Evolutionary conservation across 2,329 filamentous ascomycete species (phyloP), one percentile per base, ranked within the genome.

Genomic region (Rhynchosporium secalis): DNA sequence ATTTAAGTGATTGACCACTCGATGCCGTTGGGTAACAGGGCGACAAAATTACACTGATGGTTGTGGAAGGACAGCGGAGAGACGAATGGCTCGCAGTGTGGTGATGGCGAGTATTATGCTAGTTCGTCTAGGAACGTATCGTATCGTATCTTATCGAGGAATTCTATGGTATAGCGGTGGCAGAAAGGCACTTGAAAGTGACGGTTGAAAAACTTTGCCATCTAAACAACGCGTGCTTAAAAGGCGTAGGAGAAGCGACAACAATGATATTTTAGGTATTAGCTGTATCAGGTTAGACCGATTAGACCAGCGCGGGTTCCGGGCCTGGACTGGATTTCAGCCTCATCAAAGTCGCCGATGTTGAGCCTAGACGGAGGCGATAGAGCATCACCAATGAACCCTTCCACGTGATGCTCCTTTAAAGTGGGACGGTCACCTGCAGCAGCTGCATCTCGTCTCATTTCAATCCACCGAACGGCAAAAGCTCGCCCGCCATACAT

Each of bases 321-420:
- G 20, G 20, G 20, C 20, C 20, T 20, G 20, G 20, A 20, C 20
- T 20, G 41, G 41, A 41, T 31, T 57, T 46, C 43, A 47, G 41
- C 55, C 41, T 57, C 41, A 57, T 41, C 29, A 46, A 57, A 57
- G 55, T 57, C 41, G 20, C 20, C 20, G 20, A 20, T 1, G 20
- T 20, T 20, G 20, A 20, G 20, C 20, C 20, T 20, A 20, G 20
- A 20, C 20, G 20, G 20, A 20, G 20, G 20, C 20, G 20, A 20
- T 20, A 20, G 20, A 20, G 20, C 20, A 20, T 20, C 20, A 20
- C 28, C 49, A 33, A 33, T 20, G 49, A n/a, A 20, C 36, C 8
- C 15, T 29, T 13, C 20, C 36, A 38, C 51, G 51, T 29, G n/a
- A 54, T 40, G 7, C 7, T 26, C 33, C 7, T 10, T 26, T 10